A percentile compares a stretch with the other conserved stretches of the same genome.
These are phyloP conservation scores for Colletotrichum scovillei DNA, from an alignment of 2,329 filamentous ascomycete genomes.

Conservation along the genomic window DNA sequence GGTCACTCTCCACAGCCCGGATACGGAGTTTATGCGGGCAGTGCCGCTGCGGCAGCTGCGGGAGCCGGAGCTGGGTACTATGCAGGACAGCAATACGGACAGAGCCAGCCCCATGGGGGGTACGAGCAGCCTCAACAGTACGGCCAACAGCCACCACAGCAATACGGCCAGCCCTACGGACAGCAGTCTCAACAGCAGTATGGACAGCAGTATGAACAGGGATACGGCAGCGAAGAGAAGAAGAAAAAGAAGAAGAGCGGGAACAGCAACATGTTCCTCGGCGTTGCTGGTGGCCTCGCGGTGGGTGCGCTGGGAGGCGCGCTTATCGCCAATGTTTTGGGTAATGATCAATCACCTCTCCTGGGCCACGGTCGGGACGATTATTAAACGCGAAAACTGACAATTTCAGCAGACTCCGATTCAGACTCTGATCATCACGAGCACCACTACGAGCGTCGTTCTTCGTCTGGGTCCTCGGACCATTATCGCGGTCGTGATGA, in stretches of 20 bases:
- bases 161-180: slow-evolving; percentile 9
- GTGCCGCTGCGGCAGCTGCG: slow-evolving; percentile 28
- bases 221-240: slow-evolving; percentile 24
- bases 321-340: slow-evolving; percentile 64
- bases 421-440: slow-evolving; percentile 25
- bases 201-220: slow-evolving; percentile 21
- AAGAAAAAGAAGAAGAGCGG: slow-evolving; percentile 52
- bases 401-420: not conserved
- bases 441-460: slow-evolving; percentile 5
- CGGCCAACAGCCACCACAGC: not conserved
- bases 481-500: slow-evolving; percentile 11
- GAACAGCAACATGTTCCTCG: slow-evolving; percentile 63
- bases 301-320: slow-evolving; percentile 68
- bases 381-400: not conserved
- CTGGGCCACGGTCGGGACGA: not conserved
- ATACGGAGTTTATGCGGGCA: slow-evolving; percentile 31
- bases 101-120: slow-evolving; percentile 10
- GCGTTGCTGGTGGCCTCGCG: slow-evolving; percentile 68
- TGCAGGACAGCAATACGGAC: slow-evolving; percentile 12
- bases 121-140: slow-evolving; percentile 13
- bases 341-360: slow-evolving; percentile 52
- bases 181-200: slow-evolving; percentile 6
- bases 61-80: slow-evolving; percentile 31
- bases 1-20: slow-evolving; percentile 35
- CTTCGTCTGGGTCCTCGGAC: slow-evolving; percentile 34